Evolutionary conservation across 1,284 basidiomycete genomes (phyloP), one percentile per base, ranked within the genome.

Genomic region (Pseudozyma sp.): DNA sequence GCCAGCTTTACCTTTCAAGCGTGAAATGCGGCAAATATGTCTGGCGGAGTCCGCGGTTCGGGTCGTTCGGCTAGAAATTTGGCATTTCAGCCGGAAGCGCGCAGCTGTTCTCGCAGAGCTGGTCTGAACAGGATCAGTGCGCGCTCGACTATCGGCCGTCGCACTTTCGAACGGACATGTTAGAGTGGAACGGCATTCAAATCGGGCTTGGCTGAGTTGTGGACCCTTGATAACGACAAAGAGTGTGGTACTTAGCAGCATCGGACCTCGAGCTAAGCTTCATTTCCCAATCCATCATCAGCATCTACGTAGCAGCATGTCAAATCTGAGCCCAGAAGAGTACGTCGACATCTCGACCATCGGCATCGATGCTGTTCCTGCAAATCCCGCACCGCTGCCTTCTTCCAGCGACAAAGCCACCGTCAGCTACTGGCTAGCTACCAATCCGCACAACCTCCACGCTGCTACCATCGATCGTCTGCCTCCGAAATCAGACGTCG

Each of bases 391-490:
- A 7, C 58, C 66, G 1, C 56, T 73, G 0, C 74, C 74, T 7
- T 47, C 56, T 2, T 16, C 51, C 3, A 17, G 46, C 5, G 47
- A 47, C 1, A 37, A 46, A 30, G 64, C 75, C 10, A 70, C 71
- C n/a, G 19, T 47, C 17, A 74, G 71, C 52, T 71, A 74, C 56
- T 77, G 75, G 75, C 44, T 77, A 40, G 67, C 66, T 17, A 71
- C 71, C 29, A 59, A 68, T 2, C 8, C 53, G 0, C 2, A 37
- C 0, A 10, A 53, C 8, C 46, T 42, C 3, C 56, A 52, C 2
- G 56, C 63, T 1, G 29, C 37, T 10, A 44, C 66, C 19, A 47
- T 55, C 10, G 52, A 55, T 0, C 14, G 34, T 11, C 43, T 42
- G 0, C 66, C 60, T 7, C 13, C 30, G 3, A 29, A 47, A 5